Base-by-base conservation (phyloP, 2,329 filamentous ascomycete species). In the Xylariaceae sp. region DNA sequence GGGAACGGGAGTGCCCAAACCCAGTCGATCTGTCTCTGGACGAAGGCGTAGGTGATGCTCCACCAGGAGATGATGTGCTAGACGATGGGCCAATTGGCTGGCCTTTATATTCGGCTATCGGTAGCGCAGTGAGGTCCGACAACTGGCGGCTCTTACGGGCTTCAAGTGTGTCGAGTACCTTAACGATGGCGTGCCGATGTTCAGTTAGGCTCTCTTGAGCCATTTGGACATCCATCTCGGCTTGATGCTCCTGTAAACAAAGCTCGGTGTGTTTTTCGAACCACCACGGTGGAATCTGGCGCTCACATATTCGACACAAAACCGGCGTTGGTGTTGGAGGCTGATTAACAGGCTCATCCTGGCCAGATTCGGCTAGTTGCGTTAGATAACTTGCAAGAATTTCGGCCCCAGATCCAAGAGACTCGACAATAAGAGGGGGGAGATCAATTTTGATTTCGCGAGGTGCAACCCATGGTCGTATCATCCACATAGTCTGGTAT, bases 221-320 rank as follows among this genome's bases (percentile, higher is more conserved):
- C 78, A 97, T 87, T 69, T 99, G 92, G 3, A 99, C 91, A 64
- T 97, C 92, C 89, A 96, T 95, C 70, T 99, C 94, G 0, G 94
- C 92, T 50, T 88, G 86, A 68, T 99, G 94, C 69, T 99, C 94
- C 69, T 97, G 91, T 53, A 96, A 77, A 67, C 94, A 99, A 26
- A 97, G 76, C 65, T 99, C 95, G 1, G 92, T 96, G 70, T 99
- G 94, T 71, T 97, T 99, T 73, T 99, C 94, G 64, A 99, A 99
- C 95, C 94, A 99, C 94, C 94, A 99, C 0, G 92, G 91, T 3
- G 90, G 90, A 57, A 99, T 97, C 59, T 96, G 90, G 51, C 94
- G 89, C 70, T 99, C 94, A 71, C 94, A 99, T 53, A 99, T 97
- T 50, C 94, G 90, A 71, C 94, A 99, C 12, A 99, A 81, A 3